Evolutionary conservation across 257 asterid genomes (phyloP).

Genomic region (Solanum phureja): DNA sequence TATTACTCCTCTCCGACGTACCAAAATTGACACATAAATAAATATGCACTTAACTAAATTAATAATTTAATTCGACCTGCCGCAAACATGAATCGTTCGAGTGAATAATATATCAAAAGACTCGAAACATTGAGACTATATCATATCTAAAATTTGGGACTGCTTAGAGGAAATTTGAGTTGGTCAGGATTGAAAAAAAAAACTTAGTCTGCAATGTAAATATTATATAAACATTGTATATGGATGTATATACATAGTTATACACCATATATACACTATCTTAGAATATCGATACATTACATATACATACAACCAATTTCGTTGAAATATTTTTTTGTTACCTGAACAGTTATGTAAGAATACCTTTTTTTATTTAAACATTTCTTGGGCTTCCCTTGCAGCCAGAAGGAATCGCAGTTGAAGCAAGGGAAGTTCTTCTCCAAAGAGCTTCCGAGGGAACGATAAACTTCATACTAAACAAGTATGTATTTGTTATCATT

Average conservation of each 20-base stretch:
- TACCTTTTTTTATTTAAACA: background rate
- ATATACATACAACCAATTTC: background rate
- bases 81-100: background rate
- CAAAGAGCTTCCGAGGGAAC: conserved; percentile 77
- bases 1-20: background rate
- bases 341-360: background rate
- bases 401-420: conserved; percentile 79
- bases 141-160: background rate
- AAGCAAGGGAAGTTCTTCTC: conserved; percentile 78
- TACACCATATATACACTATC: background rate
- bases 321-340: background rate
- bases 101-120: background rate
- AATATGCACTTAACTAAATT: background rate
- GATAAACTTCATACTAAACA: conserved; percentile 44
- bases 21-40: background rate
- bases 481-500: conserved; percentile 13
- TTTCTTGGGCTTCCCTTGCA: conserved; percentile 10
- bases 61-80: background rate
- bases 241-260: background rate
- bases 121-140: background rate
- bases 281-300: background rate
- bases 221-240: background rate
- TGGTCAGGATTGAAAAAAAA: background rate
- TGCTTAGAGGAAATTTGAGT: background rate
- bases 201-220: background rate